A percentile compares a stretch with the other conserved stretches of the same genome.
Conservation (phyloP, 257 asterid genomes). For the Rauvolfia tetraphylla region DNA sequence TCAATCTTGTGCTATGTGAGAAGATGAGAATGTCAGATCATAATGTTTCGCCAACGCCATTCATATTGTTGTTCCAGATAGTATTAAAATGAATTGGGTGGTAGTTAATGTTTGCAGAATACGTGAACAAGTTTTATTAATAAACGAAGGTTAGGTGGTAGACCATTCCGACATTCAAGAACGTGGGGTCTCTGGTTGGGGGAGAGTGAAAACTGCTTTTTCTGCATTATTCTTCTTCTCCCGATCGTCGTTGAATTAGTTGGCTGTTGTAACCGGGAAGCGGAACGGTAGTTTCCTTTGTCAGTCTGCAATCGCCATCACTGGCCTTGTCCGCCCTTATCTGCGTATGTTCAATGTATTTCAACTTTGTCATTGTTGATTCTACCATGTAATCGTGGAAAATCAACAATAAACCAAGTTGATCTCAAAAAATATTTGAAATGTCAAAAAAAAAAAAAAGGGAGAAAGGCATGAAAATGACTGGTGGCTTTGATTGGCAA, state of each 20-base stretch:
- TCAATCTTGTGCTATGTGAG: not conserved
- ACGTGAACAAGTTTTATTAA: not conserved
- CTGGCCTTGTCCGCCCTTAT: not conserved
- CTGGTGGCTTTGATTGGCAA: no score
- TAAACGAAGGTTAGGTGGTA: not conserved
- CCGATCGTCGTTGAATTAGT: no score
- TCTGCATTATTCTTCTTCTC: no score
- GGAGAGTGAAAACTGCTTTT: not conserved
- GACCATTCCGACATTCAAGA: not conserved
- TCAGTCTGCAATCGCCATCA: not conserved
- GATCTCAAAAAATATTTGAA: no score
- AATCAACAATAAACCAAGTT: no score
- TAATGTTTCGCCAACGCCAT: not conserved
- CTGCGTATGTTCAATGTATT: not conserved
- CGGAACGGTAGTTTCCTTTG: not conserved
- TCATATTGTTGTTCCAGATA: not conserved
- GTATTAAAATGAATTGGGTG: not conserved
- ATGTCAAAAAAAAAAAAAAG: no score
- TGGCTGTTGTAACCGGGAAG: no score
- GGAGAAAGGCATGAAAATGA: no score
- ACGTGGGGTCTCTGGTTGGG: not conserved
- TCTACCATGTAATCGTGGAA: no score
- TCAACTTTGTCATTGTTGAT: not conserved
- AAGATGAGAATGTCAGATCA: not conserved
- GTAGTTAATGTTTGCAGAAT: not conserved